Conservation (phyloP, 2,329 filamentous ascomycete genomes). For the Cordyceps fumosorosea region DNA sequence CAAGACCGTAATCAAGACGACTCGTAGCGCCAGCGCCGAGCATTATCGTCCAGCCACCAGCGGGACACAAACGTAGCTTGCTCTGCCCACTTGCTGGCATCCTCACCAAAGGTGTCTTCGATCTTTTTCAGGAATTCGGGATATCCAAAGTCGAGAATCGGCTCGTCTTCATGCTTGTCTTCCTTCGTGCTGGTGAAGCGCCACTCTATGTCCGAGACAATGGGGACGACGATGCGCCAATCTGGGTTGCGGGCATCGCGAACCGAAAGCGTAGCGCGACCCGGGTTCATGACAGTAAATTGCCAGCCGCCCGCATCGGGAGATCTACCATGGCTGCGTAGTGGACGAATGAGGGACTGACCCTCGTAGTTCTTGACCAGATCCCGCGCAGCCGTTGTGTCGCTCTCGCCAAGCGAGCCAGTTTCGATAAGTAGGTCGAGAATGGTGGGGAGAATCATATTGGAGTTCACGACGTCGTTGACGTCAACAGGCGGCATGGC, state of each 20-base stretch:
- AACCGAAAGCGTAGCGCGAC: slow-evolving; percentile 27
- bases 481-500: slow-evolving; percentile 26
- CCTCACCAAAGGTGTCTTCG: slow-evolving; percentile 19
- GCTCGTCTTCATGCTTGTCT: slow-evolving; percentile 24
- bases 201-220: slow-evolving; percentile 27
- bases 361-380: slow-evolving; percentile 29
- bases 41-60: slow-evolving; percentile 21
- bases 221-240: slow-evolving; percentile 26
- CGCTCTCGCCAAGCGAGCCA: slow-evolving; percentile 24
- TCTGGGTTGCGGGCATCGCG: slow-evolving; percentile 25
- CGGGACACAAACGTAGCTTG: slow-evolving; percentile 18
- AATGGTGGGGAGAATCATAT: slow-evolving; percentile 29
- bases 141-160: slow-evolving; percentile 23
- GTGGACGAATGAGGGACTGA: slow-evolving; percentile 27
- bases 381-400: slow-evolving; percentile 21
- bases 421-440: slow-evolving; percentile 29
- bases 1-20: background rate
- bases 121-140: slow-evolving; percentile 16
- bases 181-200: slow-evolving; percentile 23
- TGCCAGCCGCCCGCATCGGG: slow-evolving; percentile 26
- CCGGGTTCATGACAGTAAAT: slow-evolving; percentile 28
- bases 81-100: slow-evolving; percentile 25
- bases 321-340: slow-evolving; percentile 16
- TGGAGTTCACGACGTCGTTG: slow-evolving; percentile 25
- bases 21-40: slow-evolving; percentile 17